A percentile compares a stretch with the other conserved stretches of the same genome.
Conservation (phyloP, 768 basidiomycete species). For the Dioszegia aurantiaca region DNA sequence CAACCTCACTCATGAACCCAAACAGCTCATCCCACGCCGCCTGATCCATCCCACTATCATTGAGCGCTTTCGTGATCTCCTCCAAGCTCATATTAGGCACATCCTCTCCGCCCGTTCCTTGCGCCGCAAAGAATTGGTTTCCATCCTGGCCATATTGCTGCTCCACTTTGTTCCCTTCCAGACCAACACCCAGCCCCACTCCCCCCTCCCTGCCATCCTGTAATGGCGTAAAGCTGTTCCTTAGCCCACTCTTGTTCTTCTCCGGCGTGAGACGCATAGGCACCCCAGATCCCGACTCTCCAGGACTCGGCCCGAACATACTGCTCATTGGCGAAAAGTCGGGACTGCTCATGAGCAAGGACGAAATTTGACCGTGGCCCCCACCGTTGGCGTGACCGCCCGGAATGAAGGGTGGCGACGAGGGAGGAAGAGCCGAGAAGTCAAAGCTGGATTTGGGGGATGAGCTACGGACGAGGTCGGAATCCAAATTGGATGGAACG, state of each 20-base stretch:
- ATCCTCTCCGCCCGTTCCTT: neutral
- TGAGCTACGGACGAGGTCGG: constrained; percentile 14
- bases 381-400: constrained; percentile 9
- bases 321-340: constrained; percentile 13
- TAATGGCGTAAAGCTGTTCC: constrained; percentile 7
- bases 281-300: neutral
- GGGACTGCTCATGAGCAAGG: constrained; percentile 2
- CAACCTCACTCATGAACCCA: constrained; percentile 6
- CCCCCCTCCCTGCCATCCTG: constrained; percentile 3
- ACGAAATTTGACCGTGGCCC: constrained; percentile 4
- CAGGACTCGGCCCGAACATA: constrained; percentile 3
- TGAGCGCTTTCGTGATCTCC: constrained; percentile 9
- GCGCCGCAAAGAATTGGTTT: neutral
- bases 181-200: neutral
- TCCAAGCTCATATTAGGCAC: neutral
- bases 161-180: neutral
- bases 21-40: constrained; percentile 14
- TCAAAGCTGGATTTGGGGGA: constrained; percentile 38
- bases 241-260: constrained; percentile 14
- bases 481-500: constrained; percentile 26
- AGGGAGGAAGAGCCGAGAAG: constrained; percentile 42
- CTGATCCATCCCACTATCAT: constrained; percentile 15
- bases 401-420: constrained; percentile 35
- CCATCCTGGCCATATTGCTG: too few species aligned
- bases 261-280: constrained; percentile 4